Base-by-base conservation (phyloP, 495 filamentous ascomycete genomes). In the Podospora pseudopauciseta region DNA sequence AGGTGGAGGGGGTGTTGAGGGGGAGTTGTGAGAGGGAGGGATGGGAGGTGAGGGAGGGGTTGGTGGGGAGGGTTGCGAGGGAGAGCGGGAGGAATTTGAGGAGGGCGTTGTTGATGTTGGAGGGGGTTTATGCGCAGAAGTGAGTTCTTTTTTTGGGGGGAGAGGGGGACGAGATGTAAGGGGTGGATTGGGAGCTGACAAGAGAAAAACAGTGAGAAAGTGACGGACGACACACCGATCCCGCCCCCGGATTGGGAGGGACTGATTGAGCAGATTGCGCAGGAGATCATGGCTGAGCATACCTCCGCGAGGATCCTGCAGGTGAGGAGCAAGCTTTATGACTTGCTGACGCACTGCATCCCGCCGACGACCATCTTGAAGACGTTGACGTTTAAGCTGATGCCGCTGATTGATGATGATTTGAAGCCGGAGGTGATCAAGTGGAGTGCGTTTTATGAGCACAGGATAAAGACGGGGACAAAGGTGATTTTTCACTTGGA, bases 401-500 rank as follows among this genome's bases (percentile, higher is more conserved):
- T 98, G 64, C 85, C 88, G 0, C 87, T 91, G 73, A 89, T 96
- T 39, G 94, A 97, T 70, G 93, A 97, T 75, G 87, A 83, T 23
- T 80, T 99, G 55, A 97, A 97, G 78, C 86, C 90, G 5, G 93
- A 98, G 4, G 90, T 99, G 5, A 92, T 99, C 73, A 91, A 90
- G 76, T 98, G 94, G 94, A 90, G 92, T 27, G 95, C 95, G 0
- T 97, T 97, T 72, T 99, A 95, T 74, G 96, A 99, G 77, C 95
- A 98, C 78, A 86, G 95, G 68, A 91, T 97, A 76, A 89, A 90
- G 70, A 87, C 91, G 69, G 95, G 95, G 54, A 94, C 82, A 81
- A 99, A 99, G 86, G 89, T 94, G 27, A 97, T 99, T 60, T 99
- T 99, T 78, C 95, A 99, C 72, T 85, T 99, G 0, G 95, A 99